Percentiles rank a stretch among this genome's conserved stretches.
phyloP scores from a whole-genome alignment of 2,329 filamentous ascomycete species.

The Alternaria dauci region DNA sequence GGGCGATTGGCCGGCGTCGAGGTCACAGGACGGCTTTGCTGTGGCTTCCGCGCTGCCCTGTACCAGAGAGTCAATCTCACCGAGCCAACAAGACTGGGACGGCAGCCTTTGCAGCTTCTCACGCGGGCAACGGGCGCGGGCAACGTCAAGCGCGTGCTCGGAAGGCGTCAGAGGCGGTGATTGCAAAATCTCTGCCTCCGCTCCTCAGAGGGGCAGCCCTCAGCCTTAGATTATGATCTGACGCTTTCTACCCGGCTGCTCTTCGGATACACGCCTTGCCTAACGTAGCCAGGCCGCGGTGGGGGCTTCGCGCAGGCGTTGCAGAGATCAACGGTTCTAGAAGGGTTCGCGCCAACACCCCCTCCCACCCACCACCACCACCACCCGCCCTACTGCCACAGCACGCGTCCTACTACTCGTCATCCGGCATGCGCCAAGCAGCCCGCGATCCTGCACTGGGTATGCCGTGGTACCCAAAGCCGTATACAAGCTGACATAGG shows the following conservation, averaged over 20 bases:
- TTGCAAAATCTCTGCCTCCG: slow-evolving; percentile 20
- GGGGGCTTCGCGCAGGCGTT: slow-evolving; percentile 8
- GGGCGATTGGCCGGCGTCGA: slow-evolving; percentile 27
- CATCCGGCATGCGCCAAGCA: background rate
- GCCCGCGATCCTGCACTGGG: slow-evolving; percentile 1
- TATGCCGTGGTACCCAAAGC: background rate
- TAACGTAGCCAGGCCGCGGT: slow-evolving; percentile 12
- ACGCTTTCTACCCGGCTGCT: slow-evolving; percentile 7
- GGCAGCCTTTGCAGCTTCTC: background rate
- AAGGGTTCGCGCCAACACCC: slow-evolving; percentile 8
- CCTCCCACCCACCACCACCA: background rate
- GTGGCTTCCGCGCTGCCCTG: slow-evolving; percentile 5
- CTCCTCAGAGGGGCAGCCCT: slow-evolving; percentile 20
- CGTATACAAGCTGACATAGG: background rate
- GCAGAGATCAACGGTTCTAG: slow-evolving; percentile 22
- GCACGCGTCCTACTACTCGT: slow-evolving; percentile 7
- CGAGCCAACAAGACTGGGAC: slow-evolving; percentile 2
- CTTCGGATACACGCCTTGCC: slow-evolving; percentile 20
- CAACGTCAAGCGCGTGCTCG: background rate
- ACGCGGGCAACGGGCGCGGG: slow-evolving; percentile 2
- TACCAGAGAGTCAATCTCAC: slow-evolving; percentile 10
- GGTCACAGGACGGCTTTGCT: slow-evolving; percentile 25
- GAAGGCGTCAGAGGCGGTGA: slow-evolving; percentile 1
- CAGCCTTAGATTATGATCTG: slow-evolving; percentile 6
- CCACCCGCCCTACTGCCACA: slow-evolving; percentile 1